Conservation (phyloP, 306 rosid species). For the Phaseolus lunatus region DNA sequence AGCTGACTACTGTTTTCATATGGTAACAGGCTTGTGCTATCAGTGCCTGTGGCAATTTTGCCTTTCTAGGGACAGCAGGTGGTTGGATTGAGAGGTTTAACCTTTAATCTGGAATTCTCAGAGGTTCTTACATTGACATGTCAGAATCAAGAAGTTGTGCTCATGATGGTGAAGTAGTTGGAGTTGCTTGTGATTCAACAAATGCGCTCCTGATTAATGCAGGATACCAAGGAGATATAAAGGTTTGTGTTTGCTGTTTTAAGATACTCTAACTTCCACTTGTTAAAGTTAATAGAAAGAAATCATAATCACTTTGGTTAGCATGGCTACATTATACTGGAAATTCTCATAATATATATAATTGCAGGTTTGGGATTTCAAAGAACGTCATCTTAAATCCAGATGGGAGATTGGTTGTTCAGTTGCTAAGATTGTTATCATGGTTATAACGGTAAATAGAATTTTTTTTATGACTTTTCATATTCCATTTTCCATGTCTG, state of each 20-base stretch:
- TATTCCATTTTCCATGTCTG: conserved; percentile 21
- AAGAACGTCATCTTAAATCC: conserved; percentile 66
- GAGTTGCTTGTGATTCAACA: conserved; percentile 95
- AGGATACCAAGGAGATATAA: conserved; percentile 90
- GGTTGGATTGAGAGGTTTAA: conserved; percentile 97
- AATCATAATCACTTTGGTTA: background rate
- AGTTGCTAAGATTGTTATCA: conserved; percentile 78
- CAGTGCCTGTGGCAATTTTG: conserved; percentile 96
- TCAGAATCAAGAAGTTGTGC: conserved; percentile 67
- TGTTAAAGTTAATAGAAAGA: conserved; percentile 3
- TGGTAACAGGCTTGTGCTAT: conserved; percentile 84
- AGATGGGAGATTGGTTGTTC: conserved; percentile 82
- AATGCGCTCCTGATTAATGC: conserved; percentile 89
- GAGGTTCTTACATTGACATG: conserved; percentile 78
- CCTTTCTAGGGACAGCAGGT: conserved; percentile 88
- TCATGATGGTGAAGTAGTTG: conserved; percentile 91
- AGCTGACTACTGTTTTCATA: conserved; percentile 44
- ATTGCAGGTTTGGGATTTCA: conserved; percentile 93
- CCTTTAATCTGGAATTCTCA: conserved; percentile 90
- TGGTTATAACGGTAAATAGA: conserved; percentile 77
- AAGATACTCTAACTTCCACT: background rate
- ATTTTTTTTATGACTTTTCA: conserved; percentile 12
- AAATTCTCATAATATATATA: conserved; percentile 29
- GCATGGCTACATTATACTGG: conserved; percentile 31
- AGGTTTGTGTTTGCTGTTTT: conserved; percentile 55